Evolutionary conservation across 2,329 filamentous ascomycete genomes (phyloP).

Genomic region (Penicillium sclerotigenum): DNA sequence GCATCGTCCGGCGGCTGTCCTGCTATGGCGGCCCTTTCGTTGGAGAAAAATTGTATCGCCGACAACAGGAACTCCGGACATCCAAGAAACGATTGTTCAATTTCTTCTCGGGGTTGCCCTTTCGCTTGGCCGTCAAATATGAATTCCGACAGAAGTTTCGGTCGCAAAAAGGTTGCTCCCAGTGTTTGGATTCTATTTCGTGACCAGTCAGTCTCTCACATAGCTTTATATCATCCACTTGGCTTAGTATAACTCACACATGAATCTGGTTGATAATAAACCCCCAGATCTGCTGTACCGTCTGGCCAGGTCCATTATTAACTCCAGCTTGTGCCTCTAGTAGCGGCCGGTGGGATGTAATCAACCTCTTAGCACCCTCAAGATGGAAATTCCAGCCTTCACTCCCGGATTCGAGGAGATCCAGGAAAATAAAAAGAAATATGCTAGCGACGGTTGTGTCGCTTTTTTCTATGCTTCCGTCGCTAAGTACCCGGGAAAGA

Average conservation of each 20-base stretch:
- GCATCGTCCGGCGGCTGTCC: constrained; percentile 2
- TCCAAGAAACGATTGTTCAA: constrained; percentile 37
- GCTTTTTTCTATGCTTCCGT: constrained; percentile 7
- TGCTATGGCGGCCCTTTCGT: constrained; percentile 25
- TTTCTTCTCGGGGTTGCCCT: constrained; percentile 22
- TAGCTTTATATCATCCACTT: not conserved
- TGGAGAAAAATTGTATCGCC: constrained; percentile 28
- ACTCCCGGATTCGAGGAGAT: constrained; percentile 33
- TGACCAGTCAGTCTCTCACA: not conserved
- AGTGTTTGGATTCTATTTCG: constrained; percentile 32
- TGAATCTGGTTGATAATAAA: constrained; percentile 34
- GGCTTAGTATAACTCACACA: constrained; percentile 18
- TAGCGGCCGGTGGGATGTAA: constrained; percentile 17
- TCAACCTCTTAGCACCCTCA: constrained; percentile 32
- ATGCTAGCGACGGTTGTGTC: constrained; percentile 35
- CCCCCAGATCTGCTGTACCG: constrained; percentile 26
- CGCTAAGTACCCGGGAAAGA: constrained; percentile 22
- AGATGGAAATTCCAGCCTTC: constrained; percentile 36
- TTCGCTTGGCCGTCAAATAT: constrained; percentile 13
- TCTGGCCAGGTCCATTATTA: constrained; percentile 25
- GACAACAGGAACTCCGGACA: constrained; percentile 35
- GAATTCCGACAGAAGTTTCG: constrained; percentile 28
- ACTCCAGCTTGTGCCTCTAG: constrained; percentile 7
- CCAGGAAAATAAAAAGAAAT: constrained; percentile 34
- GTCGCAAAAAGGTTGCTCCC: constrained; percentile 33